Conservation (phyloP, 2,329 filamentous ascomycete genomes). For the Botrytis fabae region DNA sequence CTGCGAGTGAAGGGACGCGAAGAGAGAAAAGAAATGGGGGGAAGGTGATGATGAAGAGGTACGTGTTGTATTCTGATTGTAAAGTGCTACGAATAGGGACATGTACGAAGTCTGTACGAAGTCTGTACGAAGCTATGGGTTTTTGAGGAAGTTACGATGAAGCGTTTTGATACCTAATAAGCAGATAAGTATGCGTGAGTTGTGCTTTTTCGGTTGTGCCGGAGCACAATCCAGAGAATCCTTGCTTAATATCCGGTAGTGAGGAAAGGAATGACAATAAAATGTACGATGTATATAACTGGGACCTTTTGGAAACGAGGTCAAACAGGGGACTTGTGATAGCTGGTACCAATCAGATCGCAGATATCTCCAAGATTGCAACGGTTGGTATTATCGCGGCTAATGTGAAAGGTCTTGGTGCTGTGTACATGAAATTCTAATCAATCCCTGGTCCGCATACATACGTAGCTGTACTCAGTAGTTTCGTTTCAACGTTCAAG, state of each 20-base stretch:
- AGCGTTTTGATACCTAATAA: not conserved
- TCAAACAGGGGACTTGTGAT: not conserved
- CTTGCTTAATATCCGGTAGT: constrained; percentile 5
- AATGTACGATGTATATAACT: not conserved
- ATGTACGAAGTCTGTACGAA: not conserved
- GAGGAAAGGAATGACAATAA: not conserved
- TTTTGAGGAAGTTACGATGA: not conserved
- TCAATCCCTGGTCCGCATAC: not conserved
- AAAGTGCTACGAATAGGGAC: not conserved
- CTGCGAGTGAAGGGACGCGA: not conserved
- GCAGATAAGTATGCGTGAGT: not conserved
- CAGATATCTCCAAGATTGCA: constrained; percentile 5
- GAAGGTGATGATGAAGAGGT: not conserved
- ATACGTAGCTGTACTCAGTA: not conserved
- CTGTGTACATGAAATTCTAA: not conserved
- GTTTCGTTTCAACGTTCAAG: not conserved
- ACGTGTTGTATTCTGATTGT: constrained; percentile 6
- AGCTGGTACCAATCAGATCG: constrained; percentile 11
- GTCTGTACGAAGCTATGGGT: not conserved
- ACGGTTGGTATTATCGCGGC: constrained; percentile 4
- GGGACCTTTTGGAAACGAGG: constrained; percentile 8
- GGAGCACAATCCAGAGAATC: not conserved
- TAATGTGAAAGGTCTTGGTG: not conserved
- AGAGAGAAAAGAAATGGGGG: not conserved
- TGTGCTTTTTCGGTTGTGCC: constrained; percentile 3